Evolutionary conservation across 1,139 yeast genomes (phyloP), one percentile per base, ranked within the genome.

Genomic region (Magnusiomyces fungicola): DNA sequence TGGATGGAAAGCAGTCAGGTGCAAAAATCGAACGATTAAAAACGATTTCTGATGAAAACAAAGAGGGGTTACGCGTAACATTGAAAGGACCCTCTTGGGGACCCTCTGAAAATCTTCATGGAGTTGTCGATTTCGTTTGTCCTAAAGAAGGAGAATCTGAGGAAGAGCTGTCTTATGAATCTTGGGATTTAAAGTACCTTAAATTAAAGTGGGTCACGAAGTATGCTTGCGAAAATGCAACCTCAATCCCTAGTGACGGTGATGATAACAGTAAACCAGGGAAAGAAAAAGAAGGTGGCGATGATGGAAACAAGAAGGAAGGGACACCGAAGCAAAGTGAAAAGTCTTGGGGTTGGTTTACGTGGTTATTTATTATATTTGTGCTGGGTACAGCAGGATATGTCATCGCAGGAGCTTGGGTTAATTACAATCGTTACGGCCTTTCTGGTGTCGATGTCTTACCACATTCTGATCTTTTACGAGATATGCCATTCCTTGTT

Each of bases 341-440:
- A n/a, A n/a, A n/a, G 24, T 45, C 58, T 43, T 61, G 67, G 67
- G 63, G 73, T 56, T 56, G 66, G 55, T 65, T 69, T 51, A 60
- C 65, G 46, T 57, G 74, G 72, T 46, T 75, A 57, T 62, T 69
- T 56, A 60, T 79, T 80, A 51, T 67, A 19, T 33, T 81, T 57
- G 80, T 86, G 12, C 68, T 89, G 43, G 78, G 79, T 53, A 74
- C 85, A 57, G 79, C 90, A 50, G 78, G 78, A 48, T 88, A 86
- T 63, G 78, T 88, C 37, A 75, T 84, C 50, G 86, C 84, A 21
- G 84, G 86, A 18, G 90, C 95, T 0, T 88, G 94, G 84, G 75
- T 84, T 62, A 87, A 72, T 47, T 61, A 65, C 54, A 61, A 61
- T 42, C 61, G 69, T 27, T 63, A 65, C 46, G 69, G 71, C 34